Percentiles rank a stretch among this genome's conserved stretches.
Evolutionary conservation across 2,329 filamentous ascomycete genomes (phyloP).

Genomic region (Hortaea werneckii): DNA sequence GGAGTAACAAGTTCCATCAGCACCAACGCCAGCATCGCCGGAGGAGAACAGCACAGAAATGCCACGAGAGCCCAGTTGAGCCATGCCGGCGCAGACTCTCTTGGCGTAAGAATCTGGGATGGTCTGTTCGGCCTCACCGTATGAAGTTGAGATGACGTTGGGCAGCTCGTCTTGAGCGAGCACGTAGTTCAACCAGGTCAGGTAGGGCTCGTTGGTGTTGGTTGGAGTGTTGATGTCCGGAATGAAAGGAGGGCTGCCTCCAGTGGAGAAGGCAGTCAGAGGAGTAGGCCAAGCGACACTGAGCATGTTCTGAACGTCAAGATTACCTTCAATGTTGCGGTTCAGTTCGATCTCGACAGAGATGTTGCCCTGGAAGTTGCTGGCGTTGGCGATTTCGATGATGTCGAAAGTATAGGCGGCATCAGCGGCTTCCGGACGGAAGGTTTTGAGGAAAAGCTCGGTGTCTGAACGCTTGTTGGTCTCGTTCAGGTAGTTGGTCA

Average conservation of each 20-base stretch:
- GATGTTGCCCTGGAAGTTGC: slow-evolving; percentile 35
- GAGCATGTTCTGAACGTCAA: slow-evolving; percentile 54
- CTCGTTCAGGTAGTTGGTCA: slow-evolving; percentile 39
- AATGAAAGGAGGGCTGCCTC: slow-evolving; percentile 44
- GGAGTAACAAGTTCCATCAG: slow-evolving; percentile 33
- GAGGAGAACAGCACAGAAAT: slow-evolving; percentile 53
- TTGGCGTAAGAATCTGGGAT: slow-evolving; percentile 51
- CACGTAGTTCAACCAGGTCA: slow-evolving; percentile 51
- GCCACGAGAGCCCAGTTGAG: slow-evolving; percentile 57
- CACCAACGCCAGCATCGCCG: slow-evolving; percentile 51
- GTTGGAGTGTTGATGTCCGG: slow-evolving; percentile 37
- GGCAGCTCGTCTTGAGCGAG: slow-evolving; percentile 47
- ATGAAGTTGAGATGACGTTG: slow-evolving; percentile 53
- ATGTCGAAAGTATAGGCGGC: slow-evolving; percentile 47
- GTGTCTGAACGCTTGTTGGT: slow-evolving; percentile 46
- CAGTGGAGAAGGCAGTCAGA: slow-evolving; percentile 50
- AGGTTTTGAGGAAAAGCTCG: slow-evolving; percentile 44
- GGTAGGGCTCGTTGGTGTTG: slow-evolving; percentile 59
- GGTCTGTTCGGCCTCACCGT: slow-evolving; percentile 57
- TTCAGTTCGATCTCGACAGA: slow-evolving; percentile 20
- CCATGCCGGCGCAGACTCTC: slow-evolving; percentile 54
- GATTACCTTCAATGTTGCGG: slow-evolving; percentile 45
- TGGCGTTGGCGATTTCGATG: slow-evolving; percentile 46
- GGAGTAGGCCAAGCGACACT: slow-evolving; percentile 45
- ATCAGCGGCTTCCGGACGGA: slow-evolving; percentile 40